Percentiles rank a stretch among this genome's conserved stretches.
Conservation (phyloP, 1,284 basidiomycete genomes). For the Austroboletus niveus region DNA sequence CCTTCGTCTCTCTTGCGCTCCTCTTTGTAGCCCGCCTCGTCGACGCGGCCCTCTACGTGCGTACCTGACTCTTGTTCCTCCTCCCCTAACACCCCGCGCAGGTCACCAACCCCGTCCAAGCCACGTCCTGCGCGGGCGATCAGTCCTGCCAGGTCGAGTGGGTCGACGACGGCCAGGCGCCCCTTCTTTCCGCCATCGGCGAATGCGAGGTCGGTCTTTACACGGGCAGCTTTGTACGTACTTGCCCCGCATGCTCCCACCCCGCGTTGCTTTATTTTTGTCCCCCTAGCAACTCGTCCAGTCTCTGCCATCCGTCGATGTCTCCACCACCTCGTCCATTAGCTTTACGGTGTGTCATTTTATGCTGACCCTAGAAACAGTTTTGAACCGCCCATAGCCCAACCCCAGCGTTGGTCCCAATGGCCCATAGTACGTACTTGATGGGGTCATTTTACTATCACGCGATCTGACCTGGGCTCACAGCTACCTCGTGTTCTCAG, state of each 20-base stretch:
- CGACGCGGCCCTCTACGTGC: conserved; percentile 25
- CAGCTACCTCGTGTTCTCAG: conserved; percentile 57
- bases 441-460: not conserved
- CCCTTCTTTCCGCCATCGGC: conserved; percentile 50
- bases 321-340: conserved; percentile 33
- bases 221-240: conserved; percentile 46
- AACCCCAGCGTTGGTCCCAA: conserved; percentile 14
- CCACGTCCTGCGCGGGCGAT: conserved; percentile 49
- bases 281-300: conserved; percentile 35
- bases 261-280: conserved; percentile 14
- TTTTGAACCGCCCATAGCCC: conserved; percentile 10
- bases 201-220: conserved; percentile 52
- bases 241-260: not conserved
- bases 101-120: conserved; percentile 48
- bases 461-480: conserved; percentile 5
- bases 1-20: conserved; percentile 17
- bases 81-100: conserved; percentile 20
- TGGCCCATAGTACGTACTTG: conserved; percentile 25
- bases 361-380: not conserved
- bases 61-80: not conserved
- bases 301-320: conserved; percentile 39
- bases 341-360: conserved; percentile 36
- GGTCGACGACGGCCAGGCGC: conserved; percentile 58
- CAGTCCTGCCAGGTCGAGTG: conserved; percentile 53
- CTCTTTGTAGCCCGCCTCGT: conserved; percentile 17